Conservation (phyloP, 2,329 filamentous ascomycete species). For the Gnomoniopsis smithogilvyi region DNA sequence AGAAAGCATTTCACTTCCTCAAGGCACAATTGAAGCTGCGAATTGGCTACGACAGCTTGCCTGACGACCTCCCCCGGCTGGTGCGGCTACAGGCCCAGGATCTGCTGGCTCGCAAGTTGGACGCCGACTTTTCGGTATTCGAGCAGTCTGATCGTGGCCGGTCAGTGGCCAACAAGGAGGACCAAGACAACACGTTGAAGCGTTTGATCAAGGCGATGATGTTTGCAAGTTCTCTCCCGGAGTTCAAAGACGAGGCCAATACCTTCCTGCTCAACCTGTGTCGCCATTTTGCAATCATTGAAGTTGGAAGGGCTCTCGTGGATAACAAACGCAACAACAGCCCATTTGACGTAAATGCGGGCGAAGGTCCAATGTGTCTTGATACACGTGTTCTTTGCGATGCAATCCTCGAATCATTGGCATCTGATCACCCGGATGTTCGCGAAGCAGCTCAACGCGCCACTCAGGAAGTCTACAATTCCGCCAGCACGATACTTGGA, state of each 20-base stretch:
- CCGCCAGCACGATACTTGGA: slow-evolving; percentile 76
- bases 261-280: slow-evolving; percentile 77
- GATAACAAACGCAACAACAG: slow-evolving; percentile 73
- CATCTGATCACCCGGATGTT: slow-evolving; percentile 77
- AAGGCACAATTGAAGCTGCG: slow-evolving; percentile 87
- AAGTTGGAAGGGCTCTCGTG: slow-evolving; percentile 81
- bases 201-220: slow-evolving; percentile 87
- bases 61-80: slow-evolving; percentile 82
- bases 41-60: slow-evolving; percentile 81
- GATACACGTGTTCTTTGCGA: slow-evolving; percentile 86
- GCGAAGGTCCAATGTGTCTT: slow-evolving; percentile 82
- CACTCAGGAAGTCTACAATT: slow-evolving; percentile 74
- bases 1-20: slow-evolving; percentile 84
- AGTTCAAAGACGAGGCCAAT: slow-evolving; percentile 73
- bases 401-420: slow-evolving; percentile 83
- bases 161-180: slow-evolving; percentile 82
- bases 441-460: slow-evolving; percentile 79
- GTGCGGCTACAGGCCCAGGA: slow-evolving; percentile 90
- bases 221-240: slow-evolving; percentile 77
- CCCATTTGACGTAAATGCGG: slow-evolving; percentile 78
- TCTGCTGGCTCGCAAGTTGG: slow-evolving; percentile 67
- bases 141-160: slow-evolving; percentile 74
- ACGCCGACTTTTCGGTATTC: slow-evolving; percentile 67
- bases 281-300: slow-evolving; percentile 85
- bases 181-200: slow-evolving; percentile 78